Evolutionary conservation across 306 rosid genomes (phyloP).

Genomic region (Cucurbita moschata): DNA sequence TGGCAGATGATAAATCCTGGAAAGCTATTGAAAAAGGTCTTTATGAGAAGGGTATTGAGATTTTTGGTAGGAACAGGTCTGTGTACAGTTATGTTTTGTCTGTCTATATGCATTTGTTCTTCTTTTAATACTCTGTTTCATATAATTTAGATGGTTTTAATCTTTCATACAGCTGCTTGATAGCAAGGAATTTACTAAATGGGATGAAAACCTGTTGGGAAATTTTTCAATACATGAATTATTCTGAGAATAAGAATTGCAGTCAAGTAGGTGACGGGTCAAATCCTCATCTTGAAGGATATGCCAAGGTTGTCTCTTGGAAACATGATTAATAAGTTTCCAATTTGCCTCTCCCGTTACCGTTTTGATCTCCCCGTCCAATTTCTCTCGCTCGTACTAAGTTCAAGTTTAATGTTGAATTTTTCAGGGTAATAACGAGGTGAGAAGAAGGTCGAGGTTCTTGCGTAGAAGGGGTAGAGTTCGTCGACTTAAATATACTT

Average conservation of each 20-base stretch:
- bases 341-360: slow-evolving; percentile 8
- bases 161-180: slow-evolving; percentile 59
- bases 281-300: slow-evolving; percentile 72
- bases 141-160: neutral
- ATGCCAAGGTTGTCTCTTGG: slow-evolving; percentile 61
- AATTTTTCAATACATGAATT: slow-evolving; percentile 79
- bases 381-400: slow-evolving; percentile 5
- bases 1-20: slow-evolving; percentile 58
- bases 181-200: slow-evolving; percentile 79
- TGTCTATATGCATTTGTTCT: neutral
- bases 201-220: slow-evolving; percentile 94
- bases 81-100: slow-evolving; percentile 10
- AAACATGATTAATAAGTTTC: slow-evolving; percentile 10
- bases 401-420: slow-evolving; percentile 17
- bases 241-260: slow-evolving; percentile 55
- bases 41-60: slow-evolving; percentile 79
- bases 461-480: slow-evolving; percentile 94
- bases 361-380: neutral
- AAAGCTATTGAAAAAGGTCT: slow-evolving; percentile 73
- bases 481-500: slow-evolving; percentile 92
- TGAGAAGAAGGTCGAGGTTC: slow-evolving; percentile 84
- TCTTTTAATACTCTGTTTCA: neutral
- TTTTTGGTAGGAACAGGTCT: slow-evolving; percentile 91
- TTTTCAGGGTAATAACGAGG: slow-evolving; percentile 76
- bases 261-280: slow-evolving; percentile 70